phyloP scores from a whole-genome alignment of 305 asterid genomes.

The Ilex paraguariensis region DNA sequence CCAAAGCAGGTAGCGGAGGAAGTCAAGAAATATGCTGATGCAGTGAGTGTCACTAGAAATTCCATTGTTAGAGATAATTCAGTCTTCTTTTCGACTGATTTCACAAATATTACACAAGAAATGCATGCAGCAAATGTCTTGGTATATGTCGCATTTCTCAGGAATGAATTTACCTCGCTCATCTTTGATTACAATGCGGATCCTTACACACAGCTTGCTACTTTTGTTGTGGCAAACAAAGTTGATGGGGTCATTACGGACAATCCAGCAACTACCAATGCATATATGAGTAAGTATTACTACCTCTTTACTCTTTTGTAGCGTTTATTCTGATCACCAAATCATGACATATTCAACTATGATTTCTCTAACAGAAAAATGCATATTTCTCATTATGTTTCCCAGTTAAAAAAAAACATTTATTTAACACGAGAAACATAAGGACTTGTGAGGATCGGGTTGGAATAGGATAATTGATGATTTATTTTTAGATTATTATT shows the following conservation, averaged over 20 bases:
- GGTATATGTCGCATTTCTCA: slow-evolving; percentile 61
- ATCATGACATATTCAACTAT: not conserved
- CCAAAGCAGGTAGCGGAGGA: slow-evolving; percentile 40
- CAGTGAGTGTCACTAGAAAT: slow-evolving; percentile 50
- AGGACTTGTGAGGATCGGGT: too few relatives aligned
- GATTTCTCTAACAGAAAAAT: not conserved
- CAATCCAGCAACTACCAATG: slow-evolving; percentile 59
- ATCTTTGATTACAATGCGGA: slow-evolving; percentile 66
- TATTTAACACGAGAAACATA: not conserved
- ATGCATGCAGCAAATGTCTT: slow-evolving; percentile 80
- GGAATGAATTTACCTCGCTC: slow-evolving; percentile 65
- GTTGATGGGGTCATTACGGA: slow-evolving; percentile 75
- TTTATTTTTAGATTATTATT: too few relatives aligned
- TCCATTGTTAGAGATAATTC: slow-evolving; percentile 34
- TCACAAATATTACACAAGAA: slow-evolving; percentile 49
- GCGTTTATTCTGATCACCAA: not conserved
- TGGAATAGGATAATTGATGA: too few relatives aligned
- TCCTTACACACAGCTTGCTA: slow-evolving; percentile 74
- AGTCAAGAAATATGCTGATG: slow-evolving; percentile 76
- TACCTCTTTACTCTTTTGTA: not conserved
- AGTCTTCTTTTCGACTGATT: slow-evolving; percentile 36
- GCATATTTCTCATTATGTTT: not conserved
- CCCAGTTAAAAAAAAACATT: not conserved
- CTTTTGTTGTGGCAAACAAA: slow-evolving; percentile 24
- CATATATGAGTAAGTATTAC: slow-evolving; percentile 57